Evolutionary conservation across 768 basidiomycete genomes (phyloP).

Genomic region (Mycena venus): DNA sequence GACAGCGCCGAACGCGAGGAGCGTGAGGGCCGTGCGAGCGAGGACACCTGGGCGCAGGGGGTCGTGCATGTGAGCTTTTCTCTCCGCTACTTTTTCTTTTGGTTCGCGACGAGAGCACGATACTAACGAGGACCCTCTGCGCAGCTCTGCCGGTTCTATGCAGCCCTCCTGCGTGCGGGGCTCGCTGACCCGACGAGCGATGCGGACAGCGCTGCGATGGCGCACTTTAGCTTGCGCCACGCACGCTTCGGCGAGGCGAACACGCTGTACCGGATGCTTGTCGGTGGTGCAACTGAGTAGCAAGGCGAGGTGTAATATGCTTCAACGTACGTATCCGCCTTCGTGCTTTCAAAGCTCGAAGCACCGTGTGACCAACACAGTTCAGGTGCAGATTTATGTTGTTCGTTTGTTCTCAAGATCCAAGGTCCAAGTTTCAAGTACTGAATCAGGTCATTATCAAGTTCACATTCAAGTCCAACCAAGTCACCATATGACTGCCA

Average conservation of each 20-base stretch:
- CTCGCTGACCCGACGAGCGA: conserved; percentile 73
- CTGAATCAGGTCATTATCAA: too few species aligned
- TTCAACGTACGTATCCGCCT: background rate
- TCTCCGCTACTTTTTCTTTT: background rate
- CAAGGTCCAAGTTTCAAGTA: background rate
- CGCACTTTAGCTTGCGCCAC: conserved; percentile 79
- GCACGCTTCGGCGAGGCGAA: conserved; percentile 85
- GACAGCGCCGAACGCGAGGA: conserved; percentile 80
- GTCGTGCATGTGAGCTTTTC: conserved; percentile 72
- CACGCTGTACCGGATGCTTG: conserved; percentile 76
- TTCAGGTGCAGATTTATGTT: background rate
- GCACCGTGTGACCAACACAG: background rate
- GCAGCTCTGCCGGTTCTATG: conserved; percentile 70
- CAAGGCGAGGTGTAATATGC: background rate
- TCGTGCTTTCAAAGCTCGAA: background rate
- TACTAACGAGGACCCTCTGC: background rate
- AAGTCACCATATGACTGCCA: background rate
- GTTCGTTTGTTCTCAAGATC: background rate
- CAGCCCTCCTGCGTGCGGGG: conserved; percentile 75
- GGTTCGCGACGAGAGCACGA: background rate
- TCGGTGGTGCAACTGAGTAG: conserved; percentile 42
- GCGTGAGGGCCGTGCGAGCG: conserved; percentile 72
- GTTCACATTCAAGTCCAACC: background rate
- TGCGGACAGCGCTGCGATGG: conserved; percentile 82
- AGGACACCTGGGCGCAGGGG: conserved; percentile 80